Percentiles rank a stretch among this genome's conserved stretches.
Conservation (phyloP, 2,329 filamentous ascomycete species). For the Colletotrichum sp. region DNA sequence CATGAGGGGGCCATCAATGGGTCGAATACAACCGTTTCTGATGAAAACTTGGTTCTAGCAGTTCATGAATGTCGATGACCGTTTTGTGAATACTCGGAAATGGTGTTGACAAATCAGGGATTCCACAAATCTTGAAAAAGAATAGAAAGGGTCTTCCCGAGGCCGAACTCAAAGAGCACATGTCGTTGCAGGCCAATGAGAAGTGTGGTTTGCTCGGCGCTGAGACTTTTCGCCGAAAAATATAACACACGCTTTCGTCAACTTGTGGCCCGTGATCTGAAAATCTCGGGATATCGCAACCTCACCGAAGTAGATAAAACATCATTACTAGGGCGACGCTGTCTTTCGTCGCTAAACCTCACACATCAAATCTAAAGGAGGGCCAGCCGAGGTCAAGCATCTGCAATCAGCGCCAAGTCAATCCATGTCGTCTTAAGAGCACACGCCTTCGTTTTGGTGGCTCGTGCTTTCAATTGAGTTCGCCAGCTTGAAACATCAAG, state of each 20-base stretch:
- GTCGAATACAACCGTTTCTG: neutral
- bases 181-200: neutral
- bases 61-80: constrained; percentile 11
- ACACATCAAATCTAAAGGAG: accelerated
- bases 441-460: neutral
- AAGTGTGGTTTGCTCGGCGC: neutral
- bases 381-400: neutral
- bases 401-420: neutral
- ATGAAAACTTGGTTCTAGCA: neutral
- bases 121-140: constrained; percentile 35
- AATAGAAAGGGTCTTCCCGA: constrained; percentile 30
- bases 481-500: neutral
- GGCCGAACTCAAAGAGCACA: neutral
- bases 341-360: neutral
- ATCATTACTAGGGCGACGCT: neutral
- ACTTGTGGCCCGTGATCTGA: neutral
- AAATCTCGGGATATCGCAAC: neutral
- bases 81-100: constrained; percentile 20
- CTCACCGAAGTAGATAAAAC: neutral
- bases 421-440: neutral
- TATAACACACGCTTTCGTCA: neutral
- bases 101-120: neutral
- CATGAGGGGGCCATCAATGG: neutral
- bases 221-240: neutral
- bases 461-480: neutral